Conservation (phyloP, 805 yeast species). For the Metschnikowia vanudenii region DNA sequence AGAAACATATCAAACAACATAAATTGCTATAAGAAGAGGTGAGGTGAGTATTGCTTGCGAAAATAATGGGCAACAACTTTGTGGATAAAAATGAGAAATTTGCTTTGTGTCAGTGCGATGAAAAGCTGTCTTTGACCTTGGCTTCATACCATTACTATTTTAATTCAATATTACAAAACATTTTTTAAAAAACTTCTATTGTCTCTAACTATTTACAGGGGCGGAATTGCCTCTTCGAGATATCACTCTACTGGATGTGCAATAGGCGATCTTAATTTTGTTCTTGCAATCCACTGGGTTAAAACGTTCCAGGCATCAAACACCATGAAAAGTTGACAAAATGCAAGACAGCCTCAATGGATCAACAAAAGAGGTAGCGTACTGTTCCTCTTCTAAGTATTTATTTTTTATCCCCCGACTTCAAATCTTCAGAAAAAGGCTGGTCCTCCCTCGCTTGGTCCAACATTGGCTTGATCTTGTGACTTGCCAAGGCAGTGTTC, state of each 20-base stretch:
- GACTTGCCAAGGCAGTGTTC: constrained; percentile 62
- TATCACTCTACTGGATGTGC: not conserved
- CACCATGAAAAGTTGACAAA: not conserved
- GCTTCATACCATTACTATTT: not conserved
- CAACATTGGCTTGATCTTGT: constrained; percentile 77
- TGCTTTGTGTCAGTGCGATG: not conserved
- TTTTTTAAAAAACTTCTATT: not conserved
- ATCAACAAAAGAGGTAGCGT: not conserved
- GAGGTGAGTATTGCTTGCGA: not conserved
- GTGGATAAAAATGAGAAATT: not conserved
- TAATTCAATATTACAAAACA: not conserved
- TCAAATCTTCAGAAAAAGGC: constrained; percentile 49
- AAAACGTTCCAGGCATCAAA: not conserved
- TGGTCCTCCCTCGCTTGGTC: constrained; percentile 90
- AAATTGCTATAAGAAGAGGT: not conserved
- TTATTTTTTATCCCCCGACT: constrained; percentile 1
- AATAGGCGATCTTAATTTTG: not conserved
- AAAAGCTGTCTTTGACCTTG: not conserved
- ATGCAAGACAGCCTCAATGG: not conserved
- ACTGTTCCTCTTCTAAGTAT: not conserved
- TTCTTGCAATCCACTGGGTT: not conserved
- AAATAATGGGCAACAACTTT: not conserved
- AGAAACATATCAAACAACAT: not conserved
- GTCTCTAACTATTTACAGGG: not conserved
- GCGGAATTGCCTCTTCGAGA: not conserved